These are phyloP conservation scores for Kodamaea nitidulidarum DNA, from an alignment of 805 yeast species.

Conservation along the genomic window DNA sequence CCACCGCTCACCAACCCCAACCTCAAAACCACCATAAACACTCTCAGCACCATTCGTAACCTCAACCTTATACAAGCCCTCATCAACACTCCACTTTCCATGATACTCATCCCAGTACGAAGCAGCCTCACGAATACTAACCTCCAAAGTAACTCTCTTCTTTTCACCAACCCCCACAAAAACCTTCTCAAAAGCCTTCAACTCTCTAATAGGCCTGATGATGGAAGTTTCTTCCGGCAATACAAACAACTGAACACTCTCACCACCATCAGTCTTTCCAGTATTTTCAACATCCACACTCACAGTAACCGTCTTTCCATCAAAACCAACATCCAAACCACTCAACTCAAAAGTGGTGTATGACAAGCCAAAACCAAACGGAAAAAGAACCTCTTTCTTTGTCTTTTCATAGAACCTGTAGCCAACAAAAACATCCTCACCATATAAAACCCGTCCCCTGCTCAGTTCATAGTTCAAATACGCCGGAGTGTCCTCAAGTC, in stretches of 20 bases:
- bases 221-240: slow-evolving; percentile 32
- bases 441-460: slow-evolving; percentile 53
- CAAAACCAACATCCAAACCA: slow-evolving; percentile 29
- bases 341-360: slow-evolving; percentile 48
- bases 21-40: slow-evolving; percentile 30
- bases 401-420: slow-evolving; percentile 57
- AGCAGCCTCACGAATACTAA: slow-evolving; percentile 47
- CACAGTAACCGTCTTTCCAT: slow-evolving; percentile 26
- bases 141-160: slow-evolving; percentile 30
- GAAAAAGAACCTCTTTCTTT: slow-evolving; percentile 46
- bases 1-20: slow-evolving; percentile 8
- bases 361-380: slow-evolving; percentile 63
- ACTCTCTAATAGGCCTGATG: slow-evolving; percentile 55
- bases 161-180: slow-evolving; percentile 42
- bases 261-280: slow-evolving; percentile 48
- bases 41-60: background rate
- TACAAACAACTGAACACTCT: slow-evolving; percentile 54
- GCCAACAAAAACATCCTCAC: slow-evolving; percentile 65
- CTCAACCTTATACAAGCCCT: slow-evolving; percentile 44
- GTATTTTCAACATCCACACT: slow-evolving; percentile 44
- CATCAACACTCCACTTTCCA: slow-evolving; percentile 48
- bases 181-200: slow-evolving; percentile 55
- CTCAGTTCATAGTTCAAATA: slow-evolving; percentile 48
- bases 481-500: slow-evolving; percentile 52
- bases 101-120: slow-evolving; percentile 51